Evolutionary conservation across 2,329 filamentous ascomycete genomes (phyloP), one percentile per base, ranked within the genome.

Genomic region (Phyllosticta citriasiana): DNA sequence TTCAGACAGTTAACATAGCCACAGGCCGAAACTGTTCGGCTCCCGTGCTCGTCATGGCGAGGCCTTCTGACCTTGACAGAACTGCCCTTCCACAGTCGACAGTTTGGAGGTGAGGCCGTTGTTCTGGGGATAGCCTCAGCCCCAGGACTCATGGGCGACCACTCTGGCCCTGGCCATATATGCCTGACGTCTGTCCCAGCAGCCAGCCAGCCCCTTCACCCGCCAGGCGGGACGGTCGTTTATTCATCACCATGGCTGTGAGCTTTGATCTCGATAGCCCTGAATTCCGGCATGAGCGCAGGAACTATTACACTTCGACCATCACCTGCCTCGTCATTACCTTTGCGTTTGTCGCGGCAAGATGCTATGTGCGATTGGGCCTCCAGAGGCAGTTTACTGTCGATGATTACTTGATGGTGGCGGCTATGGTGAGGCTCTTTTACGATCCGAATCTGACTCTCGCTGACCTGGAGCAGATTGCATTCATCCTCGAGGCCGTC

Each of bases 331-430:
- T 60, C 2, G 30, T 19, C 53, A 25, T 60, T 14, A 55, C 57
- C 9, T 19, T 33, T 22, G 35, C 22, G 19, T 60, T 60, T 26
- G 12, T 60, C 24, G 16, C 47, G 8, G 19, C 30, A 22, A 22
- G 57, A 55, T 60, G 57, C 7, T 60, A 26, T 19, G 30, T 55
- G 30, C 57, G 57, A 25, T 35, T 33, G 1, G n/a, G 57, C 4
- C 25, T 60, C 16, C 57, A 60, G n/a, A 14, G 35, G 4, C 53
- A 55, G n/a, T 60, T 60, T 35, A 60, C 52, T 22, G 24, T 55
- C 25, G 57, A 60, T 14, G 57, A 59, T 30, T 59, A 47, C 26
- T 10, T 59, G 8, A 51, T 59, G 51, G 30, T 54, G 6, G 19
- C 30, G 16, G 51, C 57, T 2, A 19, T 54, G 22, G 57, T 59